Evolutionary conservation across 306 rosid species (phyloP).

Genomic region (Herpetospermum pedunculosum): DNA sequence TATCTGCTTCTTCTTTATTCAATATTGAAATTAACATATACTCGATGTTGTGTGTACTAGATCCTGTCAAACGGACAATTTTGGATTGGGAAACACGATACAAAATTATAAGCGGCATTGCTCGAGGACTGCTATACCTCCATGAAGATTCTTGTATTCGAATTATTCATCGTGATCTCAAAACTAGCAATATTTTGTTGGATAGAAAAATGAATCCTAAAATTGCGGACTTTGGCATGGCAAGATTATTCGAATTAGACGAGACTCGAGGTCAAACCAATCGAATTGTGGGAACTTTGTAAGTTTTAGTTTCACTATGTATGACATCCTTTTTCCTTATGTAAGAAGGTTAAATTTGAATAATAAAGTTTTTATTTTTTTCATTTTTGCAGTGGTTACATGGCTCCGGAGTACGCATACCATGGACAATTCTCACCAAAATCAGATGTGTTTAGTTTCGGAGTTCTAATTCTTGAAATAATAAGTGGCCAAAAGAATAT

Average conservation of each 20-base stretch:
- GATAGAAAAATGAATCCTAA: constrained; percentile 43
- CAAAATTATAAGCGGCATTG: neutral
- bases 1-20: neutral
- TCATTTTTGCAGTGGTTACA: constrained; percentile 29
- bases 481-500: constrained; percentile 14
- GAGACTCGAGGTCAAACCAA: constrained; percentile 34
- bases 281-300: constrained; percentile 54
- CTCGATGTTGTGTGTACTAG: no score
- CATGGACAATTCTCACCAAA: constrained; percentile 27
- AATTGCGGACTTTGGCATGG: constrained; percentile 70
- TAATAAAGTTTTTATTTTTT: no score
- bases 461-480: constrained; percentile 35
- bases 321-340: no score
- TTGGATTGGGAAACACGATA: neutral
- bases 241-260: constrained; percentile 30
- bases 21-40: neutral
- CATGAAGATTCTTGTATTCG: constrained; percentile 53
- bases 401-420: constrained; percentile 41
- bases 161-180: constrained; percentile 58
- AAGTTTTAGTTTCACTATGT: no score
- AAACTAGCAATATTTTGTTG: constrained; percentile 48
- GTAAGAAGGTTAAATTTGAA: no score
- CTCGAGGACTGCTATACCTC: constrained; percentile 32
- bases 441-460: constrained; percentile 40
- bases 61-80: neutral